Base-by-base conservation (phyloP, 306 rosid species). In the Citrullus amarus region DNA sequence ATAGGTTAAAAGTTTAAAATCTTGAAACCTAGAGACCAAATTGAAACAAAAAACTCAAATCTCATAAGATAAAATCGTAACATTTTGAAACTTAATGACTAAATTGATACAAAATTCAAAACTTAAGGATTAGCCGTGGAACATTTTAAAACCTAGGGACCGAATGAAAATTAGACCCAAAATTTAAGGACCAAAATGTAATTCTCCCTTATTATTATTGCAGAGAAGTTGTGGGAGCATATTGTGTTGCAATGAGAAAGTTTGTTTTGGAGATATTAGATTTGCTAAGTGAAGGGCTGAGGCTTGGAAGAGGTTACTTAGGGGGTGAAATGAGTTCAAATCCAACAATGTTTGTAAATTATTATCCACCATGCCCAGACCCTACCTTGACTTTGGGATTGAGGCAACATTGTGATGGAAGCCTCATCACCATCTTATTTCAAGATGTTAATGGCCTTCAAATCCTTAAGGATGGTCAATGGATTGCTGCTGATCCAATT, bases 361-460 rank as follows among this genome's bases (percentile, higher is more conserved):
- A 90, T 76, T 92, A 88, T 50, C 96, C 96, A 13, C 89, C 92
- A 1, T 92, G 97, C 58, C 97, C 96, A 5, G 81, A 92, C 13
- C 93, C 96, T 67, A 85, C 88, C 71, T 78, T 92, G 75, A 86
- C 96, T 22, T 61, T 92, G 75, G 97, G 92, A 16, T 0, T 84
- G 53, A 78, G 85, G 5, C 86, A 88, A 39, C 96, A 90, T 79
- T 25, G 86, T 3, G 96, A 90, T 69, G 90, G 91, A 15, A 54
- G 65, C 16, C 56, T 90, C 15, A 83, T 90, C 36, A 92, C 96
- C 60, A 78, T 92, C 58, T 50, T 92, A 22, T 87, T 87, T 84
- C 96, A 90, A 86, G 88, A 84, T 5, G 30, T 57, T 3, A 50
- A 79, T 25, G 97, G 96, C 13, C 96, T 92, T 71, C 89, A 86